Conservation (phyloP, 1,284 basidiomycete species). For the Pseudozyma hubeiensis region DNA sequence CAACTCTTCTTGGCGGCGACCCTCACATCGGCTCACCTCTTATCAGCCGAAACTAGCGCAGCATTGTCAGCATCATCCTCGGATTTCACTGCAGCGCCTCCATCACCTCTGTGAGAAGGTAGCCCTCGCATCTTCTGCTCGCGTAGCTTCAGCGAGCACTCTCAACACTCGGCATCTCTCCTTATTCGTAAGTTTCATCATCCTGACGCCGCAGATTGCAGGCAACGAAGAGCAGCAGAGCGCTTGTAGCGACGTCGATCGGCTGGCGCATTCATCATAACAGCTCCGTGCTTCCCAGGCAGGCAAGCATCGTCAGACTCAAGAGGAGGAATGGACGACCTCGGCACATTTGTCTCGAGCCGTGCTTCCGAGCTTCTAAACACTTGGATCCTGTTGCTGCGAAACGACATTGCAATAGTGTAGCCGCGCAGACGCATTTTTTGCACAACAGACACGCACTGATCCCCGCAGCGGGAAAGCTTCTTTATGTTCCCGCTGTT, state of each 20-base stretch:
- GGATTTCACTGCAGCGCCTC: slow-evolving; percentile 5
- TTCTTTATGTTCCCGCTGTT: too few relatives aligned
- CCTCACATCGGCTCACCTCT: slow-evolving; percentile 9
- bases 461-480: too few relatives aligned
- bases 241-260: not conserved
- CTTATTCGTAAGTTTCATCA: slow-evolving; percentile 29
- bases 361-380: too few relatives aligned
- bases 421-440: too few relatives aligned
- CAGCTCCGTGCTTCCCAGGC: too few relatives aligned
- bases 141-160: not conserved
- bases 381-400: too few relatives aligned
- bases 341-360: not conserved
- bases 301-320: not conserved
- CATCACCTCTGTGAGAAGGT: slow-evolving; percentile 7
- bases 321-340: slow-evolving; percentile 2
- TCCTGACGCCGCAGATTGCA: not conserved
- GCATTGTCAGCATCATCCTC: not conserved
- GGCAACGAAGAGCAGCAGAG: not conserved
- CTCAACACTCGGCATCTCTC: slow-evolving; percentile 1
- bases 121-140: not conserved
- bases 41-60: not conserved
- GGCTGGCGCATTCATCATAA: not conserved
- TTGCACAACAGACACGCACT: not conserved
- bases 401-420: too few relatives aligned
- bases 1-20: not conserved